A percentile compares a stretch with the other conserved stretches of the same genome.
Evolutionary conservation across 2,329 filamentous ascomycete genomes (phyloP).

Genomic region (Pseudocercospora ulei): DNA sequence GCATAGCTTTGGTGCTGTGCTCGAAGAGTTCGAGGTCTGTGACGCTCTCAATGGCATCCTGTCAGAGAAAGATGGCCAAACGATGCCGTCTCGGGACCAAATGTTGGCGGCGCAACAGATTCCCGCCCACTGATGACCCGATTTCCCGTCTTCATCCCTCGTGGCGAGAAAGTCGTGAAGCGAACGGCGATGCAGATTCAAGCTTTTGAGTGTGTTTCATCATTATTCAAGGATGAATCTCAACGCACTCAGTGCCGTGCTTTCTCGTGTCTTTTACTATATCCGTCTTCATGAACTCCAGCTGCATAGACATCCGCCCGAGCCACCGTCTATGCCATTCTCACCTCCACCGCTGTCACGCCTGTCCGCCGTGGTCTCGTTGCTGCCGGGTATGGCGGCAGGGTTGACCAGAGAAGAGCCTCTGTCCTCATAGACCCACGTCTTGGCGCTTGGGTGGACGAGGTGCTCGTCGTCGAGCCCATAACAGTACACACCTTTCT

Average conservation of each 20-base stretch:
- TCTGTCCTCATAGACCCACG: slow-evolving; percentile 47
- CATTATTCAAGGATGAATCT: slow-evolving; percentile 7
- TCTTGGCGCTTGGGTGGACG: slow-evolving; percentile 40
- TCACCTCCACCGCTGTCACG: slow-evolving; percentile 22
- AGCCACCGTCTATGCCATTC: slow-evolving; percentile 50
- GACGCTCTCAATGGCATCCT: slow-evolving; percentile 68
- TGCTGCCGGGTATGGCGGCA: slow-evolving; percentile 38
- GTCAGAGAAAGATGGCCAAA: slow-evolving; percentile 44
- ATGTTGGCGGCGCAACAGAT: slow-evolving; percentile 17
- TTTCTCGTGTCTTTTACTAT: no score
- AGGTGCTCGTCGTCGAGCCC: slow-evolving; percentile 41
- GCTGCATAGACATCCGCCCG: slow-evolving; percentile 53
- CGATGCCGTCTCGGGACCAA: slow-evolving; percentile 13
- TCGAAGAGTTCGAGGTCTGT: slow-evolving; percentile 62
- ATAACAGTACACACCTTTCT: slow-evolving; percentile 55
- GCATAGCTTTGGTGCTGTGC: slow-evolving; percentile 54
- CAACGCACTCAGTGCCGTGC: no score
- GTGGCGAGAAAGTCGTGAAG: no score
- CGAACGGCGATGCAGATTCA: no score
- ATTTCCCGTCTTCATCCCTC: no score
- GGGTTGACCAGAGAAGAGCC: slow-evolving; percentile 45
- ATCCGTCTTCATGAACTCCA: slow-evolving; percentile 35
- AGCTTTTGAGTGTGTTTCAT: slow-evolving; percentile 2
- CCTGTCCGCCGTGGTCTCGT: slow-evolving; percentile 12
- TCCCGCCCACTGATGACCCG: slow-evolving; percentile 13